Evolutionary conservation across 1,284 basidiomycete species (phyloP).

Genomic region (Rhizoctonia solani): DNA sequence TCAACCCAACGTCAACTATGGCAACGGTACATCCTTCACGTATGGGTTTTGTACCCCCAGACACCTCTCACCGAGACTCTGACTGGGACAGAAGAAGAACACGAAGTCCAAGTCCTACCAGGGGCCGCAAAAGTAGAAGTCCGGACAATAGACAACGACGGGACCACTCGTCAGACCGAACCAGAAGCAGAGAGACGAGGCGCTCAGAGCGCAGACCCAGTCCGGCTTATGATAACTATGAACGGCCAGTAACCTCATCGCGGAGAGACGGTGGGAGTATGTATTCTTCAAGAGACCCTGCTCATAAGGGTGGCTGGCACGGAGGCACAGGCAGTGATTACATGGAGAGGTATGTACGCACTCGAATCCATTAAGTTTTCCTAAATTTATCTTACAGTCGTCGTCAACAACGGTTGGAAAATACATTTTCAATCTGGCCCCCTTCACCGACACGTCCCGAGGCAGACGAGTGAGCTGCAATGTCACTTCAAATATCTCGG

Average conservation of each 20-base stretch:
- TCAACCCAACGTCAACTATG: constrained; percentile 15
- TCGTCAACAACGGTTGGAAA: constrained; percentile 68
- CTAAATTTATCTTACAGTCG: constrained; percentile 57
- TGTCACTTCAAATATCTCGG: not conserved
- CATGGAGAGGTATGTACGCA: constrained; percentile 43
- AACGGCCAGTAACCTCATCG: not conserved
- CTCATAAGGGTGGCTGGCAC: not conserved
- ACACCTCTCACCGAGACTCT: not conserved
- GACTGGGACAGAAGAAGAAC: constrained; percentile 10
- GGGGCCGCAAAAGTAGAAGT: not conserved
- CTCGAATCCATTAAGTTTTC: constrained; percentile 34
- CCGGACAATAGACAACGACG: constrained; percentile 12
- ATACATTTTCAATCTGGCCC: constrained; percentile 78
- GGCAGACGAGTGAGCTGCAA: constrained; percentile 57
- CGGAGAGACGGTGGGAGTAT: constrained; percentile 39
- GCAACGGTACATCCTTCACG: constrained; percentile 37
- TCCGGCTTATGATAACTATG: constrained; percentile 38
- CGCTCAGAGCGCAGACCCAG: constrained; percentile 37
- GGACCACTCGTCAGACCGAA: not conserved
- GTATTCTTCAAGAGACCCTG: constrained; percentile 20
- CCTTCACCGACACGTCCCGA: constrained; percentile 73
- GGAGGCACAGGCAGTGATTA: constrained; percentile 40
- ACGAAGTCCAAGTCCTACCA: too few species aligned
- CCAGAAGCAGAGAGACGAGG: constrained; percentile 4
- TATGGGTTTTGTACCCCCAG: constrained; percentile 30